phyloP scores from a whole-genome alignment of 176 grass and related monocot genomes.

The Ensete ventricosum region DNA sequence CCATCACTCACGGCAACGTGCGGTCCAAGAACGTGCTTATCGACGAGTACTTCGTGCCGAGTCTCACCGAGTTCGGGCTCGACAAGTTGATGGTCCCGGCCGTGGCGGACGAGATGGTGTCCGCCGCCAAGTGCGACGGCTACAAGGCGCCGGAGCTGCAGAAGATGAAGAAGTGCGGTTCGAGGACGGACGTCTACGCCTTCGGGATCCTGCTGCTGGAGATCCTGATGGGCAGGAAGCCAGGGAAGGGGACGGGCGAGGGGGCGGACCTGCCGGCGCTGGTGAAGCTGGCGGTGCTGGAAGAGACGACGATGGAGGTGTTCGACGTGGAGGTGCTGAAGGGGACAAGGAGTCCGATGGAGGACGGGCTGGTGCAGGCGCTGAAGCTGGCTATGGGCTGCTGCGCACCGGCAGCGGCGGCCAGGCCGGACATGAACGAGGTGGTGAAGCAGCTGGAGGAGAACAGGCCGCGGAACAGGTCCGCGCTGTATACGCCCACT shows the following conservation, averaged over 20 bases:
- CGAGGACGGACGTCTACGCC: constrained; percentile 84
- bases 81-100: constrained; percentile 51
- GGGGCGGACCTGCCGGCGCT: constrained; percentile 43
- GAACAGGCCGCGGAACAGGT: constrained; percentile 47
- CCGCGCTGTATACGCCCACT: constrained; percentile 54
- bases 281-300: constrained; percentile 79
- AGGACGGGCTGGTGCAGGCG: constrained; percentile 44
- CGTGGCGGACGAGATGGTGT: constrained; percentile 60
- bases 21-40: constrained; percentile 60
- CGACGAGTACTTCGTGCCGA: constrained; percentile 61
- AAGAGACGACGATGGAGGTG: constrained; percentile 64
- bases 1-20: constrained; percentile 51
- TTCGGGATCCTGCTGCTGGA: constrained; percentile 92
- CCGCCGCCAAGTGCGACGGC: constrained; percentile 49
- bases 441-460: constrained; percentile 79
- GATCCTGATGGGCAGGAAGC: constrained; percentile 63
- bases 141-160: constrained; percentile 80
- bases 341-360: constrained; percentile 43
- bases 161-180: constrained; percentile 36
- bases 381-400: constrained; percentile 84
- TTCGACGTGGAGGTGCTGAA: constrained; percentile 63
- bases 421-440: constrained; percentile 63
- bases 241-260: neutral
- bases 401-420: constrained; percentile 60
- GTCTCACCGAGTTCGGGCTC: constrained; percentile 49